Percentiles rank a stretch among this genome's conserved stretches.
phyloP scores from a whole-genome alignment of 148 eudicot genomes.

The Vaccinium myrtillus region DNA sequence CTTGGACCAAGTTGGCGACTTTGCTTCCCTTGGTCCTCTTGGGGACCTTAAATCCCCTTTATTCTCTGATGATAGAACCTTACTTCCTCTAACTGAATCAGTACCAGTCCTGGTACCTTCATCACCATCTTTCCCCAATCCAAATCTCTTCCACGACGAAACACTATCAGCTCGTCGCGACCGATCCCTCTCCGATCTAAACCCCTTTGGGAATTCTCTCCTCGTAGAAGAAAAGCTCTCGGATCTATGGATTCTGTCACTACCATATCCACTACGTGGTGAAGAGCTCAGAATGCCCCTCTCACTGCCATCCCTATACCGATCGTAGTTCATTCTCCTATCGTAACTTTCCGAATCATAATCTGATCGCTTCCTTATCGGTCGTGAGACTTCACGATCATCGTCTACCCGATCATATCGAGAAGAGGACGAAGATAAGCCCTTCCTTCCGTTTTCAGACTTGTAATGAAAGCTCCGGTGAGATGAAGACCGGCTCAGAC shows the following conservation, averaged over 20 bases:
- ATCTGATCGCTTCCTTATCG: slow-evolving; percentile 65
- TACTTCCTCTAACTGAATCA: slow-evolving; percentile 51
- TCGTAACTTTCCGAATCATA: slow-evolving; percentile 67
- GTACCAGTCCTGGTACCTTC: slow-evolving; percentile 49
- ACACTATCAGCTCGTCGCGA: slow-evolving; percentile 65
- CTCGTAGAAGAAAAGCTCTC: slow-evolving; percentile 77
- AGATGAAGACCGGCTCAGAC: slow-evolving; percentile 39
- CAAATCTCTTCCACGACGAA: slow-evolving; percentile 83
- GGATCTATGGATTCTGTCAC: slow-evolving; percentile 62
- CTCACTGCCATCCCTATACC: slow-evolving; percentile 56
- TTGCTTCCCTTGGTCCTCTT: slow-evolving; percentile 50
- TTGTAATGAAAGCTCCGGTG: slow-evolving; percentile 45
- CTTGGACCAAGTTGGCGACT: slow-evolving; percentile 80
- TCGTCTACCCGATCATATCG: slow-evolving; percentile 55
- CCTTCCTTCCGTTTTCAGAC: slow-evolving; percentile 45
- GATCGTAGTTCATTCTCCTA: slow-evolving; percentile 61
- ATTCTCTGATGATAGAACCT: slow-evolving; percentile 43
- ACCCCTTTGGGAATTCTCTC: slow-evolving; percentile 88
- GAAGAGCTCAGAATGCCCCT: slow-evolving; percentile 58
- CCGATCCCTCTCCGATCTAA: slow-evolving; percentile 92
- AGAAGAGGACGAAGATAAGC: slow-evolving; percentile 35
- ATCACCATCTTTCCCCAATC: slow-evolving; percentile 65
- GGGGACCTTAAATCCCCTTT: slow-evolving; percentile 58
- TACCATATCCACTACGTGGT: slow-evolving; percentile 60
- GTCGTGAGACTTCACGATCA: slow-evolving; percentile 58